Percentiles rank a stretch among this genome's conserved stretches.
These are phyloP conservation scores for Magnolia kwangsiensis DNA, from an alignment of 164 flowering plant species.

Conservation along the genomic window DNA sequence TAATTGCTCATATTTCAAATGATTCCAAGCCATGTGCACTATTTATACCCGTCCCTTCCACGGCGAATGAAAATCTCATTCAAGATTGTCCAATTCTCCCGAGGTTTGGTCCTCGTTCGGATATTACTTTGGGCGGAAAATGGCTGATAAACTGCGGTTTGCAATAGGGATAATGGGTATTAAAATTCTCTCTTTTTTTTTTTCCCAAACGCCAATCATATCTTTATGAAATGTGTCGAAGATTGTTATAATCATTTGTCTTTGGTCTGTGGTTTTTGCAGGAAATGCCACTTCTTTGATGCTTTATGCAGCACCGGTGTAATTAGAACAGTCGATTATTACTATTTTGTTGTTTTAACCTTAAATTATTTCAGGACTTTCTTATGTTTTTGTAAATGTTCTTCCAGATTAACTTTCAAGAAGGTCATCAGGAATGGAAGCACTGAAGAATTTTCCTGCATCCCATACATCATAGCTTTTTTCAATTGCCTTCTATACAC, in stretches of 20 bases:
- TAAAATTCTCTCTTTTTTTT: not conserved
- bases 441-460: constrained; percentile 64
- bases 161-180: constrained; percentile 49
- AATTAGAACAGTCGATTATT: not conserved
- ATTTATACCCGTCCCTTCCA: constrained; percentile 11
- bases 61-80: not conserved
- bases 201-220: too few relatives aligned
- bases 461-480: constrained; percentile 60
- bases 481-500: constrained; percentile 59
- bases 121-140: constrained; percentile 4
- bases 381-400: not conserved
- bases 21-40: not conserved
- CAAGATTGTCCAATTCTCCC: not conserved
- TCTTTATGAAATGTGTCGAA: not conserved
- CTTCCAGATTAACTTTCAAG: constrained; percentile 51
- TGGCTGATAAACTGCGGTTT: constrained; percentile 38
- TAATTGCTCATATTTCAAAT: too few relatives aligned
- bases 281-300: constrained; percentile 65
- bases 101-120: too few relatives aligned
- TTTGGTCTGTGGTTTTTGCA: constrained; percentile 24
- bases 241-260: not conserved
- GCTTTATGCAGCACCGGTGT: constrained; percentile 69
- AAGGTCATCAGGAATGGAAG: constrained; percentile 60
- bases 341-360: not conserved
- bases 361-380: not conserved